Evolutionary conservation across 2,329 filamentous ascomycete genomes (phyloP).

Genomic region (Waltergamsia citrina): DNA sequence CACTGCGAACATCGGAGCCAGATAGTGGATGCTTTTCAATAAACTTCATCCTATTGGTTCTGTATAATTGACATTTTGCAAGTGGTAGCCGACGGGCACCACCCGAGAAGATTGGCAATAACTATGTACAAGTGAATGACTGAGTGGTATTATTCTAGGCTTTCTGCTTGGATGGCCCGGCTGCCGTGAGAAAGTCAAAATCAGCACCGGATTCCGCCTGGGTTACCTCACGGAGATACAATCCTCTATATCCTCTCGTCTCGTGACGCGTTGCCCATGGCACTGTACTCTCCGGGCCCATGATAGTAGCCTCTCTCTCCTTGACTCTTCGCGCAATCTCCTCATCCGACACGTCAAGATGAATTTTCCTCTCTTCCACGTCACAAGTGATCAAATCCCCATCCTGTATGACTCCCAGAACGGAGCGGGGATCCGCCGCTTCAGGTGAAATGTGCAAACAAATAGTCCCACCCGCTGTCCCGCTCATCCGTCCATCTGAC

Average conservation of each 20-base stretch:
- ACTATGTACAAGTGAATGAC: no score
- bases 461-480: constrained; percentile 82
- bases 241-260: constrained; percentile 45
- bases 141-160: no score
- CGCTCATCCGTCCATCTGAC: constrained; percentile 80
- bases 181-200: constrained; percentile 53
- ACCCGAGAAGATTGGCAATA: no score
- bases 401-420: constrained; percentile 65
- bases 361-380: constrained; percentile 53
- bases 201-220: constrained; percentile 50
- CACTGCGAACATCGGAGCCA: no score
- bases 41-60: no score
- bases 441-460: constrained; percentile 84
- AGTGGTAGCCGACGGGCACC: no score
- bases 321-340: constrained; percentile 55
- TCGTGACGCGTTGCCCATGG: constrained; percentile 24
- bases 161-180: no score
- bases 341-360: constrained; percentile 53
- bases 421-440: constrained; percentile 64
- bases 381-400: constrained; percentile 76
- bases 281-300: constrained; percentile 14
- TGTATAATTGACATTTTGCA: no score
- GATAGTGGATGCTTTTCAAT: no score
- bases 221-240: constrained; percentile 51
- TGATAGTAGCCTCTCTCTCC: constrained; percentile 42